A percentile compares a stretch with the other conserved stretches of the same genome.
Evolutionary conservation across 352 stramenopile genomes (phyloP).

Genomic region (Phytophthora sp.): DNA sequence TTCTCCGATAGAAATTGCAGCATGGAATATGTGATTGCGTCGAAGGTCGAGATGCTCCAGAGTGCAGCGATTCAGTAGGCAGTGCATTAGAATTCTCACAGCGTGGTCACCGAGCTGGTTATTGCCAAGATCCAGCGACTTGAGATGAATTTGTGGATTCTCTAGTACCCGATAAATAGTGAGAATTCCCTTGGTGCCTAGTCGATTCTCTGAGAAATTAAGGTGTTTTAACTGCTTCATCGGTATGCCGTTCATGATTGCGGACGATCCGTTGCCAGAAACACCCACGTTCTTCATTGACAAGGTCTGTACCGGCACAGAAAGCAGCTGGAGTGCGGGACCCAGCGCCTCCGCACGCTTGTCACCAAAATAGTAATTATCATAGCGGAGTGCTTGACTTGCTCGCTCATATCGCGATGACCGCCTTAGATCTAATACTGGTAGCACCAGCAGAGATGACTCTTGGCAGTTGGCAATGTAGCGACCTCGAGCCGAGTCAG

Average conservation of each 20-base stretch:
- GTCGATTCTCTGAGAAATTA: constrained; percentile 69
- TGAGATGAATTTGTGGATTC: constrained; percentile 62
- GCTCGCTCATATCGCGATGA: constrained; percentile 49
- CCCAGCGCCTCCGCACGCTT: constrained; percentile 68
- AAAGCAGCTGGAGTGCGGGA: constrained; percentile 60
- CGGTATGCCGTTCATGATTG: constrained; percentile 61
- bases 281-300: constrained; percentile 81
- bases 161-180: constrained; percentile 64
- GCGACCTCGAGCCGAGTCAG: constrained; percentile 57
- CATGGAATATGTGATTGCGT: constrained; percentile 72
- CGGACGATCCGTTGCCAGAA: constrained; percentile 55
- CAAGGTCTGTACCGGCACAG: constrained; percentile 58
- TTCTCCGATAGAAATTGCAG: constrained; percentile 61
- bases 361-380: constrained; percentile 84
- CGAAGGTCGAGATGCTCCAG: constrained; percentile 66
- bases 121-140: constrained; percentile 71
- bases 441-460: constrained; percentile 65
- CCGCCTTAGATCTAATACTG: constrained; percentile 65
- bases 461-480: constrained; percentile 70
- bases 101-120: constrained; percentile 75
- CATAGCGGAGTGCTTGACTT: constrained; percentile 53
- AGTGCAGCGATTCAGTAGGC: constrained; percentile 71
- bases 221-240: constrained; percentile 66
- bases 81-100: constrained; percentile 62
- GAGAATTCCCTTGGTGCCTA: constrained; percentile 57